Conservation (phyloP, 805 yeast species). For the Pichia rugopelliculosa region DNA sequence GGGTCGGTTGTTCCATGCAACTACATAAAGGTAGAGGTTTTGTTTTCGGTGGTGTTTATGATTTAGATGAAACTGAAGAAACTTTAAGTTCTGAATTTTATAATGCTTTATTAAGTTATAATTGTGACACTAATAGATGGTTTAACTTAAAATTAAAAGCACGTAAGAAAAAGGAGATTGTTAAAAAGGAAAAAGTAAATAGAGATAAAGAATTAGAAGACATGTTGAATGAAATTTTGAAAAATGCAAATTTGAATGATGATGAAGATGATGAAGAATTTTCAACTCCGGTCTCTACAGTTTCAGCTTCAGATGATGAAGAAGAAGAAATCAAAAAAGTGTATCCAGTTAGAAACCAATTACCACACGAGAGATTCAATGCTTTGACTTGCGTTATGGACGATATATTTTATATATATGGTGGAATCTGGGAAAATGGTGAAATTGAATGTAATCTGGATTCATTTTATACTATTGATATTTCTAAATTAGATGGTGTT, state of each 20-base stretch:
- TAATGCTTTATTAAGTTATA: slow-evolving; percentile 75
- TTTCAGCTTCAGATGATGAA: slow-evolving; percentile 31
- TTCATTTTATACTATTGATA: slow-evolving; percentile 77
- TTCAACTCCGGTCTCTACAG: slow-evolving; percentile 30
- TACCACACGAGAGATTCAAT: slow-evolving; percentile 89
- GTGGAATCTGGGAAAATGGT: slow-evolving; percentile 86
- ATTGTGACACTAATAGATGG: slow-evolving; percentile 86
- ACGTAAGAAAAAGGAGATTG: slow-evolving; percentile 42
- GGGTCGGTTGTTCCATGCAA: slow-evolving; percentile 92
- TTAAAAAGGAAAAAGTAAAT: slow-evolving; percentile 38
- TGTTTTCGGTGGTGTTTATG: slow-evolving; percentile 92
- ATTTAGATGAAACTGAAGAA: slow-evolving; percentile 93
- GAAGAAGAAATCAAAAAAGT: slow-evolving; percentile 33
- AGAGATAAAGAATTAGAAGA: slow-evolving; percentile 80
- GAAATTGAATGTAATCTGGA: slow-evolving; percentile 82
- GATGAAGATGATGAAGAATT: slow-evolving; percentile 24
- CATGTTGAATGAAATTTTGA: slow-evolving; percentile 63
- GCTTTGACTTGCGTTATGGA: slow-evolving; percentile 79
- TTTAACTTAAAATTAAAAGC: slow-evolving; percentile 60
- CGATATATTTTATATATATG: slow-evolving; percentile 75
- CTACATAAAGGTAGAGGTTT: slow-evolving; percentile 88
- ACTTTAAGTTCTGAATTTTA: slow-evolving; percentile 76
- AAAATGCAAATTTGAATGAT: slow-evolving; percentile 64
- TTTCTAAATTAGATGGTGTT: slow-evolving; percentile 82
- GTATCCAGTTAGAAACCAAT: slow-evolving; percentile 47